phyloP scores from a whole-genome alignment of 2,329 filamentous ascomycete species.

The Exophiala sideris region DNA sequence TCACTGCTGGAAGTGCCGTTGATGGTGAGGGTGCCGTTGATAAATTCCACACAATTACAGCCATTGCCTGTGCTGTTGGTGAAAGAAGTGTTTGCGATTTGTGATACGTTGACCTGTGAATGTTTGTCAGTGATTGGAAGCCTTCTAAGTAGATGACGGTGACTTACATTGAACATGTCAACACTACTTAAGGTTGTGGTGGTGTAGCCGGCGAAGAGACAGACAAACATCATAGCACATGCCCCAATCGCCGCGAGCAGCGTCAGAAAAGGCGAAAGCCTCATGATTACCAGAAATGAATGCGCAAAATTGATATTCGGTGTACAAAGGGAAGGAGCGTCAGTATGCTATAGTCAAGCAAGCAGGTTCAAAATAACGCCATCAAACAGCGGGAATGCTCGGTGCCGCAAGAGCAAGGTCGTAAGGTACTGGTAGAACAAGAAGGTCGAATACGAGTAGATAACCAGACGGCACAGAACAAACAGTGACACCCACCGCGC shows the following conservation, averaged over 20 bases:
- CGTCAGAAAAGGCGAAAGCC: slow-evolving; percentile 1
- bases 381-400: too few relatives aligned
- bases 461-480: too few relatives aligned
- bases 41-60: slow-evolving; percentile 8
- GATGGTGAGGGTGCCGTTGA: slow-evolving; percentile 3
- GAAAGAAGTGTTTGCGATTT: slow-evolving; percentile 6
- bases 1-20: neutral
- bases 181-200: neutral
- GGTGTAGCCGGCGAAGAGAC: neutral
- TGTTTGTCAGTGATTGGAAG: neutral
- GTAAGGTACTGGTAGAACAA: too few relatives aligned
- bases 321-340: neutral
- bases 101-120: slow-evolving; percentile 2
- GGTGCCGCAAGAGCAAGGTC: too few relatives aligned
- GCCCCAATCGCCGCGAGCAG: slow-evolving; percentile 1
- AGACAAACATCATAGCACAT: neutral
- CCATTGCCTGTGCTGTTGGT: slow-evolving; percentile 6
- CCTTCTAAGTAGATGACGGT: neutral
- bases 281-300: neutral
- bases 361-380: neutral
- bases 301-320: too few relatives aligned
- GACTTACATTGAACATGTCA: slow-evolving; percentile 4
- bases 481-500: too few relatives aligned
- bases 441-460: too few relatives aligned
- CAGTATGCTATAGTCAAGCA: neutral